Evolutionary conservation across 306 rosid species (phyloP), one percentile per base, ranked within the genome.

Genomic region (Begonia fuchsioides): DNA sequence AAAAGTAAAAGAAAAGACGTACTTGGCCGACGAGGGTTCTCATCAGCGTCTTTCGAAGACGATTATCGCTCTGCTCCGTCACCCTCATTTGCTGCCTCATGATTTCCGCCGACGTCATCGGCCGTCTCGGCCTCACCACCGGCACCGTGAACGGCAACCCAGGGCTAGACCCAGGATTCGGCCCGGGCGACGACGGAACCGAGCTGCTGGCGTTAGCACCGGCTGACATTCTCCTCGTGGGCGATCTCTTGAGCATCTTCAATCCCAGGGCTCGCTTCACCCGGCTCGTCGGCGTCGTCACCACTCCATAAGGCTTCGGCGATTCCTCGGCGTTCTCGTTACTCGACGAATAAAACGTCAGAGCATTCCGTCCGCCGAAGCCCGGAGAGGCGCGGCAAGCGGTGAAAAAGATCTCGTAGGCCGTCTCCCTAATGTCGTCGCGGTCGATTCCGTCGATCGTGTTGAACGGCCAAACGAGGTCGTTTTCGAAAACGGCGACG

Each of bases 51-150:
- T 85, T 90, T 56, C 98, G 59, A 0, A 90, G 60, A 38, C 96
- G 80, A 50, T 68, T 71, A 58, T 90, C 96, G 43, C 87, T 82
- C 57, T 77, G 93, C 68, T 90, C 98, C 5, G 94, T 75, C 32
- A 90, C 94, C 55, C 61, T 73, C 98, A 90, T 90, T 43, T 90
- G 96, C 16, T 85, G 96, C 57, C 96, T 79, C 98, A 90, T 85
- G 65, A 90, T 90, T 79, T 90, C 98, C 0, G 98, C 98, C 1
- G 98, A 90, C 9, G 98, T 90, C 98, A 90, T 85, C 0, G 98
- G 98, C 50, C 98, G 68, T 13, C 94, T 69, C 0, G 87, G 83
- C 65, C 95, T 73, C 0, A 43, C 13, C 9, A 50, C 59, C 3
- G 82, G 71, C 41, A 63, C 10, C 2, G 68, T 67, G 47, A 47